Base-by-base conservation (phyloP, 768 basidiomycete species). In the Russula abietina region DNA sequence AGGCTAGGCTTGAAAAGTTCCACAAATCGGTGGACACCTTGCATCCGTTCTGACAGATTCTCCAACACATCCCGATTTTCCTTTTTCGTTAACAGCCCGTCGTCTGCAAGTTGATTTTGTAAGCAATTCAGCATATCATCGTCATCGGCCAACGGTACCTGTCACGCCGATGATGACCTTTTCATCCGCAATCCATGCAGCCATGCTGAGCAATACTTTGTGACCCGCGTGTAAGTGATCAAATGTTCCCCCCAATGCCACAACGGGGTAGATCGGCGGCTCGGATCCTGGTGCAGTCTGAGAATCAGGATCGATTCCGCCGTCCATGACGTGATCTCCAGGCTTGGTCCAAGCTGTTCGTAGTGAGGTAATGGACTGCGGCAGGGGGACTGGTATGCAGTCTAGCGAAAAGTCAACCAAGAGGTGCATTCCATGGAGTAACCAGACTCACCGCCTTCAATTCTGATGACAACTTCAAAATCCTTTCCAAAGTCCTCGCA, bases 171-270 rank as follows among this genome's bases (percentile, higher is more conserved):
- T 85, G 64, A 98, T 91, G 69, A 98, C 75, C 73, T 93, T 94
- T 65, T 80, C 73, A 49, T 75, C 71, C 0, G 94, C 80, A 60
- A 98, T 85, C 81, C 88, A 93, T 1, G 91, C 86, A 14, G 84
- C 88, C 86, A 97, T 93, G 70, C 92, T 91, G 12, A 99, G 82
- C 32, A 99, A 83, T 63, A 99, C 95, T 75, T 97, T 97, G 77
- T 99, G 97, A 0, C 96, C 97, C 4, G 93, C 85, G 71, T 99
- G 97, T 17, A 99, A 83, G 73, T 98, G 97, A 75, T 99, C 97
- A 74, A 98, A 98, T 0, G 97, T 98, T 0, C 97, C 97, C 7
- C 97, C 96, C 9, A 98, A 79, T 0, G 85, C 89, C n/a, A 88
- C 83, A 56, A 93, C 89, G 14, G 87, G 88, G 70, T 76, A 81